phyloP scores from a whole-genome alignment of 768 basidiomycete species.

The Amanita inopinata region DNA sequence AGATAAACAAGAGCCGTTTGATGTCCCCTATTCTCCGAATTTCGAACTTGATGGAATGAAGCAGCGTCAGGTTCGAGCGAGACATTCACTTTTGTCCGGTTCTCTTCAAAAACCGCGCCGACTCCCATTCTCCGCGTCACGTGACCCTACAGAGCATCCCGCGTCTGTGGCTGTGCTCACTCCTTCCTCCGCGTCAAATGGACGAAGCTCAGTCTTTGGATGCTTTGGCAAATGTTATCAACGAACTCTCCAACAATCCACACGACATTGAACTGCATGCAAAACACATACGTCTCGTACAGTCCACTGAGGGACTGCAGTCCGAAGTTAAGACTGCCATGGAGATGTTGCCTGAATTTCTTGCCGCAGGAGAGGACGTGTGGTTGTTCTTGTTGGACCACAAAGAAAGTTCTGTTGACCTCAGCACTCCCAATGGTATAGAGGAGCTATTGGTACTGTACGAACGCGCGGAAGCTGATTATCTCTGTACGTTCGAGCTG shows the following conservation, averaged over 20 bases:
- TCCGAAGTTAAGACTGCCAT: constrained; percentile 51
- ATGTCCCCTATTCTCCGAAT: no score
- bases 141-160: no score
- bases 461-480: constrained; percentile 61
- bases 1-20: no score
- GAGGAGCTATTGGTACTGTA: constrained; percentile 53
- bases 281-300: constrained; percentile 56
- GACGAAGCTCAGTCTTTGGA: constrained; percentile 54
- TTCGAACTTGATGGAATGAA: no score
- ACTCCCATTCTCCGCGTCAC: no score
- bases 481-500: constrained; percentile 53
- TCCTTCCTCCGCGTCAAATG: constrained; percentile 24
- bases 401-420: constrained; percentile 38
- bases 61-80: no score
- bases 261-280: constrained; percentile 56
- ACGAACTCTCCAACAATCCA: constrained; percentile 46
- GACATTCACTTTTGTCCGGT: no score
- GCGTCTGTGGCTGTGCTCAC: no score
- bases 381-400: constrained; percentile 63
- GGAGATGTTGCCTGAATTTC: constrained; percentile 54
- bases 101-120: no score
- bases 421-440: constrained; percentile 42
- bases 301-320: constrained; percentile 44
- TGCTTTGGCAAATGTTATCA: constrained; percentile 51
- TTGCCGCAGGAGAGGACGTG: constrained; percentile 58